These are phyloP conservation scores for Gloeophyllum trabeum DNA, from an alignment of 768 basidiomycete species.

Conservation along the genomic window DNA sequence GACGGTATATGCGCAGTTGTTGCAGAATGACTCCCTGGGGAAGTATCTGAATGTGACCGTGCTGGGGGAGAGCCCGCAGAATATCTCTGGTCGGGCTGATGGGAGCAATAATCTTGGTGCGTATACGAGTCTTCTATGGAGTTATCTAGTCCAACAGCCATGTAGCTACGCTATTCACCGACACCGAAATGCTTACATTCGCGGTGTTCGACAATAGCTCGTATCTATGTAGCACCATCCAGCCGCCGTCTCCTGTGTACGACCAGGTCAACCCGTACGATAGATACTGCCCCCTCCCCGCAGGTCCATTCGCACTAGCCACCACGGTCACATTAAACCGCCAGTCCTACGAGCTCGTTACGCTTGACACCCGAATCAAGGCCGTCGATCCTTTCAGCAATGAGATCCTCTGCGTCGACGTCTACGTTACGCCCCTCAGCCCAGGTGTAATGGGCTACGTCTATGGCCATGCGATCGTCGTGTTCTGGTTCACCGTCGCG, in stretches of 20 bases:
- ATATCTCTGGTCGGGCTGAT: constrained; percentile 50
- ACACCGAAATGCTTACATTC: constrained; percentile 72
- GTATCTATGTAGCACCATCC: constrained; percentile 69
- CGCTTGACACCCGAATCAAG: constrained; percentile 73
- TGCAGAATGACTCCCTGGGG: constrained; percentile 28
- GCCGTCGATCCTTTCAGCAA: constrained; percentile 81
- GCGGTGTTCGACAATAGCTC: constrained; percentile 58
- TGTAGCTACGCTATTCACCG: constrained; percentile 78
- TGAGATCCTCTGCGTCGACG: constrained; percentile 75
- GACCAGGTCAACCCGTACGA: constrained; percentile 17
- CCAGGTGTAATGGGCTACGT: constrained; percentile 41
- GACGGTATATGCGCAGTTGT: constrained; percentile 64
- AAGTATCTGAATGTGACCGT: constrained; percentile 60
- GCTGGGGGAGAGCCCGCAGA: constrained; percentile 48
- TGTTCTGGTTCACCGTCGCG: constrained; percentile 66
- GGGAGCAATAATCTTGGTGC: constrained; percentile 55
- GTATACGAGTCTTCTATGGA: constrained; percentile 18
- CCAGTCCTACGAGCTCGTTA: constrained; percentile 61
- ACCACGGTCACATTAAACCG: constrained; percentile 53
- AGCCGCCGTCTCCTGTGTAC: constrained; percentile 66
- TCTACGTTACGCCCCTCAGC: constrained; percentile 66
- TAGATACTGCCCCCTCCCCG: constrained; percentile 65
- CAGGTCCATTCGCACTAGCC: constrained; percentile 77
- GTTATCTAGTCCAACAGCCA: constrained; percentile 4
- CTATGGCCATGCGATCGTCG: constrained; percentile 55